These are phyloP conservation scores for Nicotiana rustica DNA, from an alignment of 305 asterid species.

Conservation along the genomic window DNA sequence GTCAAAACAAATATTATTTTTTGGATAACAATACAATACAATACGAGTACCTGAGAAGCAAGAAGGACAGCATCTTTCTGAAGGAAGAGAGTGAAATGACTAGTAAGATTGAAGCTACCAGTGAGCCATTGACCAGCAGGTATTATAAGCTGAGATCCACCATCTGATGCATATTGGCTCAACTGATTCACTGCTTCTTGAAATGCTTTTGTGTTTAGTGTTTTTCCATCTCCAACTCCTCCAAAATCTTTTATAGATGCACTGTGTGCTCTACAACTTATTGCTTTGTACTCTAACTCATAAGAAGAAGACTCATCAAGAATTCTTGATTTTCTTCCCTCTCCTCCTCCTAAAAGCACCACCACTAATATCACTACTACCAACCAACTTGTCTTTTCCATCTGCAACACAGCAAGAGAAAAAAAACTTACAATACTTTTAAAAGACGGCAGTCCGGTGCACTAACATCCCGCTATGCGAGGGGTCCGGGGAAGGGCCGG, in stretches of 20 bases:
- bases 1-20: no score
- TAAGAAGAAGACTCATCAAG: constrained; percentile 9
- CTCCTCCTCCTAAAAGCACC: constrained; percentile 17
- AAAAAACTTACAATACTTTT: not conserved
- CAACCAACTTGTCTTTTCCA: constrained; percentile 27
- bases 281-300: constrained; percentile 40
- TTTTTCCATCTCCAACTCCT: constrained; percentile 44
- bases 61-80: constrained; percentile 41
- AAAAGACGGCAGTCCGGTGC: no score
- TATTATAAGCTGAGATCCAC: constrained; percentile 40
- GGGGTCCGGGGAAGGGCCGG: no score
- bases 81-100: constrained; percentile 39
- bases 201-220: constrained; percentile 42
- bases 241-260: constrained; percentile 41
- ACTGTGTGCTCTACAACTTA: constrained; percentile 40
- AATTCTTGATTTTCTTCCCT: constrained; percentile 37
- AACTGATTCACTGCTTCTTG: constrained; percentile 38
- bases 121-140: constrained; percentile 44
- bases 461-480: no score
- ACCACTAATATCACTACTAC: not conserved
- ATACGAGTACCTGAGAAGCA: constrained; percentile 42
- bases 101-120: constrained; percentile 37
- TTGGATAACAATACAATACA: no score
- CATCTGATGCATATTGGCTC: constrained; percentile 40
- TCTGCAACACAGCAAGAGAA: constrained; percentile 25